These are phyloP conservation scores for Monilinia vaccinii-corymbosi DNA, from an alignment of 2,329 filamentous ascomycete genomes.

Conservation along the genomic window DNA sequence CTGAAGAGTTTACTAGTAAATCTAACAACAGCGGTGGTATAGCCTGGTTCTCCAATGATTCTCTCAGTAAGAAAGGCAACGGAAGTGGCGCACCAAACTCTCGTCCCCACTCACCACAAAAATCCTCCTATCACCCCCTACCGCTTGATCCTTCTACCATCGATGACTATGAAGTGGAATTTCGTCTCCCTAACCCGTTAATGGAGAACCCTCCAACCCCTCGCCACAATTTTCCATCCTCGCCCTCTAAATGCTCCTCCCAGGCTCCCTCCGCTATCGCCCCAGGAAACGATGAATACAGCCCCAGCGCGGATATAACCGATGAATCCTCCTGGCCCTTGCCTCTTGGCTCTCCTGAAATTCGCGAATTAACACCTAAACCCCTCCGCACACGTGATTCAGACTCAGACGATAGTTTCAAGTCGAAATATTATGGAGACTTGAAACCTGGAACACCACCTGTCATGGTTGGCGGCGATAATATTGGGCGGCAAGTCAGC, in stretches of 20 bases:
- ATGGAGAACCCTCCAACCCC: constrained; percentile 39
- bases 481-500: constrained; percentile 40
- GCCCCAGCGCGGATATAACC: constrained; percentile 38
- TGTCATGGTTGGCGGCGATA: constrained; percentile 37
- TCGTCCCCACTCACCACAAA: constrained; percentile 23
- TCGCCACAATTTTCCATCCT: constrained; percentile 24
- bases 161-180: constrained; percentile 34
- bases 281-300: constrained; percentile 34
- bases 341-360: constrained; percentile 3
- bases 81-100: constrained; percentile 15
- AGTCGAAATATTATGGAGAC: constrained; percentile 50
- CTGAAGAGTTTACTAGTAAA: background rate
- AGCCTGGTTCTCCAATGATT: constrained; percentile 27
- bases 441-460: constrained; percentile 45
- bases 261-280: constrained; percentile 1
- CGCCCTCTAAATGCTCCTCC: constrained; percentile 32
- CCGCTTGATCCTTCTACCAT: constrained; percentile 7
- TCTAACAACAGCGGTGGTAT: background rate
- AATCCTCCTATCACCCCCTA: constrained; percentile 21
- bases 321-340: constrained; percentile 26
- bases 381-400: constrained; percentile 15
- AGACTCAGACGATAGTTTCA: constrained; percentile 32
- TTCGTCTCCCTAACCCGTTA: constrained; percentile 41
- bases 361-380: constrained; percentile 11
- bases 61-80: constrained; percentile 20